Conservation (phyloP, 1,284 basidiomycete genomes). For the Apiotrichum gamsii region DNA sequence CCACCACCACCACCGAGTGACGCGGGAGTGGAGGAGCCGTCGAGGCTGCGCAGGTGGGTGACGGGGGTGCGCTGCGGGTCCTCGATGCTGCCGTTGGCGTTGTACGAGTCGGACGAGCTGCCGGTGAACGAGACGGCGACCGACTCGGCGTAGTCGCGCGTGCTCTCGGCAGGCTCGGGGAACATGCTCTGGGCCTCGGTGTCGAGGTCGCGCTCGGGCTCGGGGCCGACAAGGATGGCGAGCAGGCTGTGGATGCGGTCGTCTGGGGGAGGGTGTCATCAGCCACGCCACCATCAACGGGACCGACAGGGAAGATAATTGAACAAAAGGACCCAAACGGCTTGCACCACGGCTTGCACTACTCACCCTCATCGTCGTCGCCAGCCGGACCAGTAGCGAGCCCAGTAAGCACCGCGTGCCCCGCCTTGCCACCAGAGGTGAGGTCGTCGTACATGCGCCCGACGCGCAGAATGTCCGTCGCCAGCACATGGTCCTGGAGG, state of each 20-base stretch:
- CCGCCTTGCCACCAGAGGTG: slow-evolving; percentile 25
- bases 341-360: not conserved
- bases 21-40: not conserved
- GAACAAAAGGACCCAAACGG: not conserved
- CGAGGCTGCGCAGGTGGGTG: slow-evolving; percentile 1
- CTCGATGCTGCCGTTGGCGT: too few relatives aligned
- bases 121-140: not conserved
- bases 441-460: slow-evolving; percentile 39
- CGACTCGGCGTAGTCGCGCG: slow-evolving; percentile 1
- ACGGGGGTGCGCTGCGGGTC: slow-evolving; percentile 12
- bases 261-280: slow-evolving; percentile 24
- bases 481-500: slow-evolving; percentile 40
- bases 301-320: not conserved
- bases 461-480: slow-evolving; percentile 40
- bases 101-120: not conserved
- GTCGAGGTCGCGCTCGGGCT: slow-evolving; percentile 1
- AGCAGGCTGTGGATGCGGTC: slow-evolving; percentile 37
- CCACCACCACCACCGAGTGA: too few relatives aligned
- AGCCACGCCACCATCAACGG: not conserved
- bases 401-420: slow-evolving; percentile 19
- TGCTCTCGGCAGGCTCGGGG: slow-evolving; percentile 4
- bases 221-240: slow-evolving; percentile 19
- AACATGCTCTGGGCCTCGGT: slow-evolving; percentile 1
- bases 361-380: slow-evolving; percentile 40
- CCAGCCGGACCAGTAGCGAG: slow-evolving; percentile 24